Conservation (phyloP, 2,329 filamentous ascomycete genomes). For the Diaporthe amygdali region DNA sequence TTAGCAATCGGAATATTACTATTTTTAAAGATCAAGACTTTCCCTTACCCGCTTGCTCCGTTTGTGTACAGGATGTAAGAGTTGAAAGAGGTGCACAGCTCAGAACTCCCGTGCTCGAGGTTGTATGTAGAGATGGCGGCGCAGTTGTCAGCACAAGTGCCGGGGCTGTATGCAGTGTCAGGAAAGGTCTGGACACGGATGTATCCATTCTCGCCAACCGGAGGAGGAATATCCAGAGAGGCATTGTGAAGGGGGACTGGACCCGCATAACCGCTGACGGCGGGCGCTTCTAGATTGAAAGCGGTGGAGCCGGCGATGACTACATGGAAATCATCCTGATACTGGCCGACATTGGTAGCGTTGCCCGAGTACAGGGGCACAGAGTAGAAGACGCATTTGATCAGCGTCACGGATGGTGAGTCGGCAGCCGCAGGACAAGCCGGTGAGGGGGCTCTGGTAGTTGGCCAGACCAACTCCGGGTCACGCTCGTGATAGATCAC, state of each 20-base stretch:
- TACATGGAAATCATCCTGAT: slow-evolving; percentile 25
- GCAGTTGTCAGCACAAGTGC: slow-evolving; percentile 36
- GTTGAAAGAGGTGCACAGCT: slow-evolving; percentile 28
- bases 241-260: slow-evolving; percentile 29
- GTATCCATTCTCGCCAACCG: slow-evolving; percentile 34
- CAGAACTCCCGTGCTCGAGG: slow-evolving; percentile 23
- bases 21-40: background rate
- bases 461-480: slow-evolving; percentile 23
- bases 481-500: slow-evolving; percentile 29
- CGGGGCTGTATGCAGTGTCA: slow-evolving; percentile 32
- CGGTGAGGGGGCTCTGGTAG: slow-evolving; percentile 20
- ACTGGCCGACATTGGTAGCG: slow-evolving; percentile 26
- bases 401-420: slow-evolving; percentile 26
- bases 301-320: slow-evolving; percentile 27
- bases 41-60: background rate
- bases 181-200: slow-evolving; percentile 37
- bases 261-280: slow-evolving; percentile 21
- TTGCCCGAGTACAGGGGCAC: slow-evolving; percentile 9
- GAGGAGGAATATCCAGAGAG: slow-evolving; percentile 34
- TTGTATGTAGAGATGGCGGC: slow-evolving; percentile 35
- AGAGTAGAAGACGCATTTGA: slow-evolving; percentile 29
- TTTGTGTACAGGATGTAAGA: slow-evolving; percentile 25
- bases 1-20: background rate
- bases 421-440: slow-evolving; percentile 21
- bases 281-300: slow-evolving; percentile 10